Conservation (phyloP, 2,329 filamentous ascomycete species). For the Rachicladosporium sp. region DNA sequence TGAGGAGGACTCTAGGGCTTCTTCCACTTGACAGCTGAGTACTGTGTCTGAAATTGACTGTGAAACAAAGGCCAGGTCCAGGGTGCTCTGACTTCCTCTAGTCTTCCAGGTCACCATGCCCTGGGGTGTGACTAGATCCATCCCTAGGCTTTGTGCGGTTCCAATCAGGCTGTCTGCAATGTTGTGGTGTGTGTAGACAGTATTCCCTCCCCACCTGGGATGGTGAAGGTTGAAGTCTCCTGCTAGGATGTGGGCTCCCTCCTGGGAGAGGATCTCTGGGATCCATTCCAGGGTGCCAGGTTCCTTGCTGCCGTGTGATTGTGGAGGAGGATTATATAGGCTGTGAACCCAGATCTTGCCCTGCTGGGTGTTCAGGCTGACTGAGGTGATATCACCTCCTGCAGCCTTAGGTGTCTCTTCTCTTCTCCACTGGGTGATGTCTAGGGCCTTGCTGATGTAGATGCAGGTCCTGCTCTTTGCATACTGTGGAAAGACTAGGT, state of each 20-base stretch:
- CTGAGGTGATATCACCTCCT: not conserved
- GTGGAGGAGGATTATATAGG: not conserved
- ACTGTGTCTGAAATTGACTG: not conserved
- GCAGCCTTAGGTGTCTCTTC: too few relatives aligned
- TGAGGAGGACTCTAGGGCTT: not conserved
- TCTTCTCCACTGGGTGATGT: conserved; percentile 1
- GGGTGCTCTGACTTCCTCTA: not conserved
- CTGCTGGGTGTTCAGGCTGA: too few relatives aligned
- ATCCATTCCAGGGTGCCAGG: not conserved
- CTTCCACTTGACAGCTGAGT: not conserved
- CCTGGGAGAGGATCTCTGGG: too few relatives aligned
- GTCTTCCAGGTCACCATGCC: not conserved
- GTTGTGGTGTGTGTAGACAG: not conserved
- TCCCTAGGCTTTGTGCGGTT: not conserved
- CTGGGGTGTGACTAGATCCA: not conserved
- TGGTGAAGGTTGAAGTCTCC: conserved; percentile 2
- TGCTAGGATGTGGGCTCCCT: not conserved
- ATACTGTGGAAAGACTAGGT: not conserved
- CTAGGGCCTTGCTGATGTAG: not conserved
- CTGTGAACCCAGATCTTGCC: not conserved
- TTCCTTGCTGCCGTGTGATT: too few relatives aligned
- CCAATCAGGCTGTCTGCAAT: not conserved
- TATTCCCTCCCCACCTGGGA: not conserved
- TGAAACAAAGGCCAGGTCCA: not conserved
- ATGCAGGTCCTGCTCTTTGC: conserved; percentile 1